Percentiles rank a stretch among this genome's conserved stretches.
Conservation (phyloP, 768 basidiomycete genomes). For the Ramaria sp. region DNA sequence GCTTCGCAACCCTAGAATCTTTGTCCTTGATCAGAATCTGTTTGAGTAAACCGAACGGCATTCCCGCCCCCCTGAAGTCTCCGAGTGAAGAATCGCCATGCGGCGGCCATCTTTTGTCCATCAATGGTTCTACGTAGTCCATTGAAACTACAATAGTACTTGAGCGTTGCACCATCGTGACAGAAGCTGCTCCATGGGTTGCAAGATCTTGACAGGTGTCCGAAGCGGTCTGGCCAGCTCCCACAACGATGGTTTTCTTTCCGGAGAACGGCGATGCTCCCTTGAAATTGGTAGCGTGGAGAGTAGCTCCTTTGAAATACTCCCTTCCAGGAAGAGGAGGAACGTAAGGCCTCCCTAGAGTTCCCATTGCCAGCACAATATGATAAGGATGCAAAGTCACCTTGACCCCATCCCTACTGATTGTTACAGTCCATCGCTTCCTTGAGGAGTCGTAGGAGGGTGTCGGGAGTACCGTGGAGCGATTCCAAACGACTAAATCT, state of each 20-base stretch:
- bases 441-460: slow-evolving; percentile 23
- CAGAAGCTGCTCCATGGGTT: not conserved
- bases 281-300: slow-evolving; percentile 23
- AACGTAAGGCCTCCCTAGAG: slow-evolving; percentile 23
- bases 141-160: not conserved
- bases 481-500: slow-evolving; percentile 30
- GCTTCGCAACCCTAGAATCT: slow-evolving; percentile 12
- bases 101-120: not conserved
- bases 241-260: slow-evolving; percentile 7
- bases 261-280: slow-evolving; percentile 15
- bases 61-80: not conserved
- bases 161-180: too few species aligned
- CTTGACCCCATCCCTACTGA: slow-evolving; percentile 20
- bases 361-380: slow-evolving; percentile 29
- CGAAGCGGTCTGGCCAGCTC: slow-evolving; percentile 4
- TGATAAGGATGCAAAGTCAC: slow-evolving; percentile 26
- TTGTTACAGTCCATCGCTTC: slow-evolving; percentile 25
- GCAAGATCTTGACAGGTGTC: slow-evolving; percentile 5
- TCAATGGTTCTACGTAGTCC: not conserved
- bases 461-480: slow-evolving; percentile 20
- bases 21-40: slow-evolving; percentile 9
- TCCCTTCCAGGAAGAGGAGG: slow-evolving; percentile 20
- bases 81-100: not conserved
- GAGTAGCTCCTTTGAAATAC: slow-evolving; percentile 21
- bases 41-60: not conserved